These are phyloP conservation scores for Beauveria pseudobassiana DNA, from an alignment of 2,329 filamentous ascomycete species.

Conservation along the genomic window DNA sequence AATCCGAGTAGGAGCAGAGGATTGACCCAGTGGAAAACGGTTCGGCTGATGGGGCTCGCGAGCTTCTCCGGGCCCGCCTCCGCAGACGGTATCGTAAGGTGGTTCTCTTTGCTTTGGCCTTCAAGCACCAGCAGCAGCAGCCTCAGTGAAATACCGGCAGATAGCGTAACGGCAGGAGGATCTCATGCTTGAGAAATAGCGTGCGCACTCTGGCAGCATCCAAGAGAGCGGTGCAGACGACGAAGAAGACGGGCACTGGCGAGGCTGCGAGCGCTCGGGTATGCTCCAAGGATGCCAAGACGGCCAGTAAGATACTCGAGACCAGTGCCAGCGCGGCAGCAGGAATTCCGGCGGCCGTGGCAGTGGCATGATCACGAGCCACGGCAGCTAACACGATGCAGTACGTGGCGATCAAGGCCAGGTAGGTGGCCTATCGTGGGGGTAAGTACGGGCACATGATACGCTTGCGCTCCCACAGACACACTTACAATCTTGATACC, in stretches of 20 bases:
- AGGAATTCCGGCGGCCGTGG: not conserved
- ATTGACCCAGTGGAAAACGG: conserved; percentile 1
- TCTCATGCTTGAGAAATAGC: not conserved
- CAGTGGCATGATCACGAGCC: not conserved
- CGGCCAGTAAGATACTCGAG: not conserved
- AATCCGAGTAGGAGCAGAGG: not conserved
- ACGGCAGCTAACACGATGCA: not conserved
- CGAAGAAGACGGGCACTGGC: not conserved
- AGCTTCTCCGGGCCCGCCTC: not conserved
- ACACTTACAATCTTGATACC: not conserved
- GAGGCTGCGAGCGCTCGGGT: not conserved
- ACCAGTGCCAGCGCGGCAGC: not conserved
- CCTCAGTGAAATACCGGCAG: not conserved
- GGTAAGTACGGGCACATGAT: not conserved
- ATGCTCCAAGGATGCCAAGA: not conserved
- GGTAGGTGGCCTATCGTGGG: not conserved
- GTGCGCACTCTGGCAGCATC: not conserved
- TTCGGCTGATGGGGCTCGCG: not conserved
- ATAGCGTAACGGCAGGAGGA: not conserved
- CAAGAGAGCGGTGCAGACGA: not conserved
- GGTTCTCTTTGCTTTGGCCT: not conserved
- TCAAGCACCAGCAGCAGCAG: not conserved
- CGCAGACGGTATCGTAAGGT: not conserved
- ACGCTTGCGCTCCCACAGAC: not conserved
- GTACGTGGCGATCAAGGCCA: not conserved